A percentile compares a stretch with the other conserved stretches of the same genome.
These are phyloP conservation scores for Psilocybe cyanescens DNA, from an alignment of 768 basidiomycete genomes.

Conservation along the genomic window DNA sequence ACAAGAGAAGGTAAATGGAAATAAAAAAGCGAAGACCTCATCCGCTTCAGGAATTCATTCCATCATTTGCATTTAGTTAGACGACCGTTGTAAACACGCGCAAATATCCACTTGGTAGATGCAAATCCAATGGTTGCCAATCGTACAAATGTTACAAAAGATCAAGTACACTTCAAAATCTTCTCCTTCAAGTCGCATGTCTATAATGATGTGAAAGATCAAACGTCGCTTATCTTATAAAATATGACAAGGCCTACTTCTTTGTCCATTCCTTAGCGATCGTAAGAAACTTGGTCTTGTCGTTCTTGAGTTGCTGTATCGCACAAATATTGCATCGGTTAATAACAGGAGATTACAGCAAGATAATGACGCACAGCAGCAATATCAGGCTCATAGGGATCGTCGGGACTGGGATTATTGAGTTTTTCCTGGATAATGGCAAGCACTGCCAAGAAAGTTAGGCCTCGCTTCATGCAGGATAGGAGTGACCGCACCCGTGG, in stretches of 20 bases:
- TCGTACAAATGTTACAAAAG: slow-evolving; percentile 1
- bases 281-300: slow-evolving; percentile 71
- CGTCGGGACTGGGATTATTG: slow-evolving; percentile 87
- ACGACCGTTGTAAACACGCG: slow-evolving; percentile 11
- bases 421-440: slow-evolving; percentile 81
- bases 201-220: neutral
- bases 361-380: slow-evolving; percentile 61
- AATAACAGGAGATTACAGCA: neutral
- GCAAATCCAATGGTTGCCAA: neutral
- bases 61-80: neutral
- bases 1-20: slow-evolving; percentile 1
- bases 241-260: slow-evolving; percentile 54
- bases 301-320: slow-evolving; percentile 71
- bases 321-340: slow-evolving; percentile 2
- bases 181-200: slow-evolving; percentile 19
- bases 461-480: slow-evolving; percentile 1
- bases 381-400: slow-evolving; percentile 88
- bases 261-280: slow-evolving; percentile 87
- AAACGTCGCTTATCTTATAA: neutral
- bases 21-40: neutral
- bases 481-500: slow-evolving; percentile 54
- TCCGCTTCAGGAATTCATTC: slow-evolving; percentile 1
- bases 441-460: slow-evolving; percentile 54
- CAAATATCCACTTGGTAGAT: slow-evolving; percentile 8
- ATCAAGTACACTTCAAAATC: neutral